Evolutionary conservation across 2,329 filamentous ascomycete genomes (phyloP).

Genomic region (Cladobotryum mycophilum): DNA sequence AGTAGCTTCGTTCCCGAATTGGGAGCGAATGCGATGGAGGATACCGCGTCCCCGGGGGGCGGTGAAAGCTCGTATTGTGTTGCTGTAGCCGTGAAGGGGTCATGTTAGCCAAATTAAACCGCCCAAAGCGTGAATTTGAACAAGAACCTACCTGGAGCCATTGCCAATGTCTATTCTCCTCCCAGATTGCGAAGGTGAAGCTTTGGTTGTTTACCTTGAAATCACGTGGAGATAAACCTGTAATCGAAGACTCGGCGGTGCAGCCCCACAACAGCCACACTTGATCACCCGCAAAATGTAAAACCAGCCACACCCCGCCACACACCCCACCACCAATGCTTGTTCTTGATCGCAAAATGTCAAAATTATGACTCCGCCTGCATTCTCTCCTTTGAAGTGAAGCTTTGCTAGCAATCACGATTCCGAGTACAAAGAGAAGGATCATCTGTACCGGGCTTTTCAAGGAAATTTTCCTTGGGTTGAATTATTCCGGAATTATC

Average conservation of each 20-base stretch:
- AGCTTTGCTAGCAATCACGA: constrained; percentile 10
- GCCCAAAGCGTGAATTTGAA: background rate
- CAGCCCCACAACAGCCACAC: constrained; percentile 21
- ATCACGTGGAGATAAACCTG: constrained; percentile 30
- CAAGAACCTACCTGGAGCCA: constrained; percentile 36
- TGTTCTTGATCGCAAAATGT: constrained; percentile 31
- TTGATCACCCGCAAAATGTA: constrained; percentile 19
- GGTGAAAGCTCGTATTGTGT: constrained; percentile 78
- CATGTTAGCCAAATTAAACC: background rate
- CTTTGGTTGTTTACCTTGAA: constrained; percentile 30
- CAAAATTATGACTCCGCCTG: constrained; percentile 38
- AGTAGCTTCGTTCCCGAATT: constrained; percentile 67
- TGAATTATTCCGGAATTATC: constrained; percentile 1
- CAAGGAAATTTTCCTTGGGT: background rate
- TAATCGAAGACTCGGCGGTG: constrained; percentile 6
- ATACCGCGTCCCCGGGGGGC: constrained; percentile 81
- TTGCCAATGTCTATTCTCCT: constrained; percentile 19
- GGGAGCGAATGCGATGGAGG: constrained; percentile 78
- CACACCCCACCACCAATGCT: constrained; percentile 34
- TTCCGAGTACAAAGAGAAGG: constrained; percentile 4
- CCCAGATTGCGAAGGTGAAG: constrained; percentile 16
- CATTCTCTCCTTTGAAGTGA: constrained; percentile 5
- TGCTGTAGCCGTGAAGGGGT: constrained; percentile 34
- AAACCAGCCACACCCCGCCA: constrained; percentile 28
- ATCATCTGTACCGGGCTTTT: background rate